Percentiles rank a stretch among this genome's conserved stretches.
phyloP scores from a whole-genome alignment of 2,329 filamentous ascomycete genomes.

The Grosmannia clavigera region DNA sequence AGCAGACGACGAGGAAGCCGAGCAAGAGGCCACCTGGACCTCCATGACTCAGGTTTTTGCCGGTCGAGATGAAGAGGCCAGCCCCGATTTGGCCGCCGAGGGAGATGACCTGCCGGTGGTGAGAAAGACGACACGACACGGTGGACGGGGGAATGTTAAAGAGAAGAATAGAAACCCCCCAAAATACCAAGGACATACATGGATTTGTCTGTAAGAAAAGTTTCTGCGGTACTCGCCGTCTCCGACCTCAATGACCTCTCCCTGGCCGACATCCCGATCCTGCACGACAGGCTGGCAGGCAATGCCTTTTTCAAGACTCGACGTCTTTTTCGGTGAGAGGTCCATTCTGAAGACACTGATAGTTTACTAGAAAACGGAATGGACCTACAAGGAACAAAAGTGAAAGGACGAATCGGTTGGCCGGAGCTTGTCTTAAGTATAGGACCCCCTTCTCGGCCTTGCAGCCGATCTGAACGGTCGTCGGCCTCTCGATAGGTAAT shows the following conservation, averaged over 20 bases:
- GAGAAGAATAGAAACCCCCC: too few relatives aligned
- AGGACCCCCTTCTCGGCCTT: background rate
- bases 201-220: conserved; percentile 2
- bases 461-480: background rate
- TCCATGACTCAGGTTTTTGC: conserved; percentile 3
- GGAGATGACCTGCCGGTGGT: conserved; percentile 1
- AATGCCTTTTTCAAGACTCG: background rate
- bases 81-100: conserved; percentile 5
- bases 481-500: background rate
- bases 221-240: background rate
- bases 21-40: conserved; percentile 3
- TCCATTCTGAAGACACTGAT: background rate
- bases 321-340: background rate
- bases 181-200: background rate
- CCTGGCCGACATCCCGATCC: background rate
- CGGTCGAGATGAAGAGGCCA: conserved; percentile 6
- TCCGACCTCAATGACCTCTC: background rate
- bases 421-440: background rate
- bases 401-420: too few relatives aligned
- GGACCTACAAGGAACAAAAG: too few relatives aligned
- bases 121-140: background rate
- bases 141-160: too few relatives aligned
- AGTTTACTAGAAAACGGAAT: too few relatives aligned
- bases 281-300: too few relatives aligned
- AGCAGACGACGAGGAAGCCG: conserved; percentile 4